Base-by-base conservation (phyloP, 1,139 yeast species). In the Geotrichum restrictum region DNA sequence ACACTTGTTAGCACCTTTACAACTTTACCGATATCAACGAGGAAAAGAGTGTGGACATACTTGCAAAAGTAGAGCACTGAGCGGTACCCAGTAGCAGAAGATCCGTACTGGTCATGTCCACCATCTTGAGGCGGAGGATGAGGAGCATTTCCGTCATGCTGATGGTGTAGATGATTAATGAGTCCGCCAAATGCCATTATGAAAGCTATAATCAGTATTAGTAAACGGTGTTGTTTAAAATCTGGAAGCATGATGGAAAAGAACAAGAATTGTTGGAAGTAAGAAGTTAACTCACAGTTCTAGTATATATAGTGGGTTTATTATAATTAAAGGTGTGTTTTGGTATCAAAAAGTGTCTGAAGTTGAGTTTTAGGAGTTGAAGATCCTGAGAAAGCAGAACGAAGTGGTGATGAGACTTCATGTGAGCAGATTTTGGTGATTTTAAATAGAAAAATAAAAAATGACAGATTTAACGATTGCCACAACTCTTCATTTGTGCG, bases 21-120 rank as follows among this genome's bases (percentile, higher is more conserved):
- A 6, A 24, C 10, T 10, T n/a, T 39, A 31, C 34, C 11, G 32
- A 24, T 21, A 32, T 19, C 10, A 6, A 21, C n/a, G n/a, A n/a
- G n/a, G n/a, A n/a, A n/a, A n/a, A 19, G 8, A n/a, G 5, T 24
- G 29, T 24, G 29, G 29, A 44, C 56, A 39, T 44, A 54, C 57
- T 56, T 55, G 57, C 66, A 62, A 48, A 63, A 64, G 45, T 64
- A 64, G 22, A 63, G 50, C 13, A 64, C 65, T 2, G 63, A 59
- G 43, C 57, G 53, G 55, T 55, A 62, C n/a, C 53, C 56, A 7
- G 45, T 21, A 3, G 44, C 6, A 7, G 24, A 13, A 13, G 24
- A 38, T 18, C 21, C 43, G 14, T 16, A 19, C 13, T 13, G n/a
- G 45, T 16, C 33, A n/a, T n/a, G n/a, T n/a, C n/a, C n/a, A 31